phyloP scores from a whole-genome alignment of 2,329 filamentous ascomycete species.

The Epichloe gansuensis region DNA sequence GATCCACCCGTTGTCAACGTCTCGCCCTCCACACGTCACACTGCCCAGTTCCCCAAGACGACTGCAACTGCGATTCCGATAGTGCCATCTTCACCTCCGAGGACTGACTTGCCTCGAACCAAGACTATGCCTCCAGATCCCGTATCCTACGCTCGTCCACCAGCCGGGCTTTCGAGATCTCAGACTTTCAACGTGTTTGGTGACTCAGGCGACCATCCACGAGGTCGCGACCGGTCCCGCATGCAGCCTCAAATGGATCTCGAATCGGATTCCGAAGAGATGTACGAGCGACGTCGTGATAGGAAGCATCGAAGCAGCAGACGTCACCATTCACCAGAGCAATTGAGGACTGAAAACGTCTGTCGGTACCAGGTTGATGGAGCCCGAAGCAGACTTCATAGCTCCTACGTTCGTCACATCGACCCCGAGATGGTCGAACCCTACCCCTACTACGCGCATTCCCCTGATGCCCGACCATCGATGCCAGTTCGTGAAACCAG shows the following conservation, averaged over 20 bases:
- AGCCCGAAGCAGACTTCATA: conserved; percentile 15
- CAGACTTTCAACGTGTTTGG: conserved; percentile 20
- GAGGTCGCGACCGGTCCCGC: conserved; percentile 25
- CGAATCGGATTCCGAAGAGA: conserved; percentile 23
- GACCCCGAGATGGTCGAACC: conserved; percentile 12
- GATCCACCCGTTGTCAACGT: conserved; percentile 17
- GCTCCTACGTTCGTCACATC: conserved; percentile 16
- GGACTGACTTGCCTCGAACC: conserved; percentile 18
- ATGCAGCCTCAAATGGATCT: conserved; percentile 23
- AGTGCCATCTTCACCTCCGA: conserved; percentile 21
- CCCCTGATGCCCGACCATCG: conserved; percentile 17
- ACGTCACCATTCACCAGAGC: conserved; percentile 23
- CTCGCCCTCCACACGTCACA: conserved; percentile 19
- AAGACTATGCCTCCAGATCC: conserved; percentile 23
- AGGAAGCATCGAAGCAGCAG: conserved; percentile 24
- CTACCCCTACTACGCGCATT: conserved; percentile 14
- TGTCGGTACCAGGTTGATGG: conserved; percentile 19
- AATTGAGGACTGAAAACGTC: conserved; percentile 11
- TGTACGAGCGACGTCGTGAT: conserved; percentile 18
- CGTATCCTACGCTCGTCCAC: conserved; percentile 14
- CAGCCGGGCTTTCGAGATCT: conserved; percentile 18
- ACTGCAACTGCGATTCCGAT: conserved; percentile 14
- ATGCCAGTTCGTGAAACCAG: conserved; percentile 18
- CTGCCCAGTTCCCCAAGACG: conserved; percentile 14
- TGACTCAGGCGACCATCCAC: conserved; percentile 14